A percentile compares a stretch with the other conserved stretches of the same genome.
Conservation (phyloP, 1,284 basidiomycete species). For the Cronartium quercuum region DNA sequence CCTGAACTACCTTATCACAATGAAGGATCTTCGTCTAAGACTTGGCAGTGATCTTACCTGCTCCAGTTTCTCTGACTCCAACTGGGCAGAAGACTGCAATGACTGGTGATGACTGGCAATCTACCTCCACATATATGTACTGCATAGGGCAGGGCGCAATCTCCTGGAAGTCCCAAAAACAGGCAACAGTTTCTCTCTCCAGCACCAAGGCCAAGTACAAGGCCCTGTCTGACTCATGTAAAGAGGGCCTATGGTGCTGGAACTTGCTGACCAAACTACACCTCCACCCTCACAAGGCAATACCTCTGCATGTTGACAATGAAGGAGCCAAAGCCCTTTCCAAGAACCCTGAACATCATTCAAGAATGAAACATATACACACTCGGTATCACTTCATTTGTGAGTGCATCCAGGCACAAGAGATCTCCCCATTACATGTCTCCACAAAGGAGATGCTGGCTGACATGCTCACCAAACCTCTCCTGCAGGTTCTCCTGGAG, state of each 20-base stretch:
- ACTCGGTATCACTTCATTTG: not conserved
- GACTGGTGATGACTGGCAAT: not conserved
- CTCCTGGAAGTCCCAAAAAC: conserved; percentile 4
- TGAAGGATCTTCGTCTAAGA: not conserved
- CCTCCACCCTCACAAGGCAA: not conserved
- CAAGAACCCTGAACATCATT: not conserved
- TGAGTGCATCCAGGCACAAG: not conserved
- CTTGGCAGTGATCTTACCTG: not conserved
- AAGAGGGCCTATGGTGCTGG: not conserved
- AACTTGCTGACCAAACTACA: not conserved
- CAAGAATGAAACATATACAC: conserved; percentile 9
- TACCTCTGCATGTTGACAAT: conserved; percentile 6
- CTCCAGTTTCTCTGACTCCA: not conserved
- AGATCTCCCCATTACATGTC: not conserved
- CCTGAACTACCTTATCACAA: not conserved
- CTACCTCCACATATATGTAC: not conserved
- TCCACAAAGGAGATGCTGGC: not conserved
- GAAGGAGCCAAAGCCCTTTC: not conserved
- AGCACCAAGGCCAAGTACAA: conserved; percentile 16
- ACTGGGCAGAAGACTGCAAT: not conserved
- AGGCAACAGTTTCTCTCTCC: not conserved
- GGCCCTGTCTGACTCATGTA: conserved; percentile 4
- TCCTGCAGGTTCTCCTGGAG: not conserved
- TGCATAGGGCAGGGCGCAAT: not conserved
- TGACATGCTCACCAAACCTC: conserved; percentile 9